A percentile compares a stretch with the other conserved stretches of the same genome.
phyloP scores from a whole-genome alignment of 768 basidiomycete genomes.

The Mycena floridula region DNA sequence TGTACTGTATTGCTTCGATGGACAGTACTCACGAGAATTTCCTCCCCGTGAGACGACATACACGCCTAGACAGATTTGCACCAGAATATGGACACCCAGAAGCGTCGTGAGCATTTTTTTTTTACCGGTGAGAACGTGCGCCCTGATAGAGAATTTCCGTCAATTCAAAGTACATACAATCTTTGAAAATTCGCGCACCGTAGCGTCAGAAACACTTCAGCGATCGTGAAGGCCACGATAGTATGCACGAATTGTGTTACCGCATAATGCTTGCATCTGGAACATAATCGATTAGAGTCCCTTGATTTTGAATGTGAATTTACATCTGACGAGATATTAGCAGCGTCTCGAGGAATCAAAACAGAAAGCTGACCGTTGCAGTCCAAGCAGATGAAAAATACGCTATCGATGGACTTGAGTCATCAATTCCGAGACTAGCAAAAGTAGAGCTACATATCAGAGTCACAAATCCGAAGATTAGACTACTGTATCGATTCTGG shows the following conservation, averaged over 20 bases:
- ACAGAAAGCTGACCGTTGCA: constrained; percentile 2
- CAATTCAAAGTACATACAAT: not conserved
- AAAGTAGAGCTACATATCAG: constrained; percentile 8
- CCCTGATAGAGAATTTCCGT: too few relatives aligned
- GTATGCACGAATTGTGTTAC: constrained; percentile 13
- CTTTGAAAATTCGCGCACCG: constrained; percentile 5
- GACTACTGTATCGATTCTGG: constrained; percentile 15
- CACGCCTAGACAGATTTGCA: constrained; percentile 10
- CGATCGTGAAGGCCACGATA: constrained; percentile 13
- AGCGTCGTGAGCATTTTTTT: constrained; percentile 8
- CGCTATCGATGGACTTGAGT: constrained; percentile 4
- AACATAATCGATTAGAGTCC: not conserved
- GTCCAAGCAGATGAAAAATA: constrained; percentile 10
- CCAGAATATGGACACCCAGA: constrained; percentile 7
- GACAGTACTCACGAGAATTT: not conserved
- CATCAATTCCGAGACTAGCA: not conserved
- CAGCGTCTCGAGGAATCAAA: not conserved
- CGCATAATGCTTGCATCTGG: constrained; percentile 13
- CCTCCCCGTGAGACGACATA: constrained; percentile 8
- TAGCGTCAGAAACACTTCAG: constrained; percentile 13
- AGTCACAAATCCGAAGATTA: constrained; percentile 8
- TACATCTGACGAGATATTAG: not conserved
- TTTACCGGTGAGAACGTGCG: constrained; percentile 12
- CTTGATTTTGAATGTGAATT: not conserved
- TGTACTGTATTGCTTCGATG: too few relatives aligned